A percentile compares a stretch with the other conserved stretches of the same genome.
Evolutionary conservation across 1,284 basidiomycete genomes (phyloP).

Genomic region (Pseudozyma flocculosa): DNA sequence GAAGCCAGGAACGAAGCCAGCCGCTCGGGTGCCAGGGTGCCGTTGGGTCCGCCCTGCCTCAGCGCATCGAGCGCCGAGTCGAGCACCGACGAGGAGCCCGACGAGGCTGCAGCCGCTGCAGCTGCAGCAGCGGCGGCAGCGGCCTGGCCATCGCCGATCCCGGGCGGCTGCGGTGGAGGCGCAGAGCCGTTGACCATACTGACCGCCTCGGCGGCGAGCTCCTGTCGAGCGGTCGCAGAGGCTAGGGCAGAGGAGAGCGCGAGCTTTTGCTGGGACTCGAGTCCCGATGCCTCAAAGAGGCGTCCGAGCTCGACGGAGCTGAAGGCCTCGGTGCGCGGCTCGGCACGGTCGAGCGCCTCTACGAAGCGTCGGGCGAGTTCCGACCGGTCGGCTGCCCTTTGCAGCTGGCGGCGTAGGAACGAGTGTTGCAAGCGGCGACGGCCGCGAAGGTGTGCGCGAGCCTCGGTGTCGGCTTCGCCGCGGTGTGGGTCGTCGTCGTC

Average conservation of each 20-base stretch:
- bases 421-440: no score
- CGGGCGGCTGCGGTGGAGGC: slow-evolving; percentile 11
- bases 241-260: slow-evolving; percentile 69
- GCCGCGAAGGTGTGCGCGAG: no score
- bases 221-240: slow-evolving; percentile 43
- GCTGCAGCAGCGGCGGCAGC: slow-evolving; percentile 17
- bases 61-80: slow-evolving; percentile 70
- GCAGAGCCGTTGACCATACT: slow-evolving; percentile 38
- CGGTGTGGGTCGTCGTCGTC: no score
- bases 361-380: background rate
- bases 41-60: slow-evolving; percentile 66
- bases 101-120: slow-evolving; percentile 20
- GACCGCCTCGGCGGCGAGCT: slow-evolving; percentile 30
- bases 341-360: background rate
- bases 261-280: slow-evolving; percentile 3
- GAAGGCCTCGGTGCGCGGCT: background rate
- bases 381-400: no score
- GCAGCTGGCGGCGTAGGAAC: no score
- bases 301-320: background rate
- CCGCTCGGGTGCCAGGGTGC: slow-evolving; percentile 72
- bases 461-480: no score
- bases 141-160: slow-evolving; percentile 13
- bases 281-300: background rate
- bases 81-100: slow-evolving; percentile 24
- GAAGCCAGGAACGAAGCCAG: slow-evolving; percentile 70